Evolutionary conservation across 2,329 filamentous ascomycete species (phyloP), one percentile per base, ranked within the genome.

Genomic region (Tolypocladium cylindrosporum): DNA sequence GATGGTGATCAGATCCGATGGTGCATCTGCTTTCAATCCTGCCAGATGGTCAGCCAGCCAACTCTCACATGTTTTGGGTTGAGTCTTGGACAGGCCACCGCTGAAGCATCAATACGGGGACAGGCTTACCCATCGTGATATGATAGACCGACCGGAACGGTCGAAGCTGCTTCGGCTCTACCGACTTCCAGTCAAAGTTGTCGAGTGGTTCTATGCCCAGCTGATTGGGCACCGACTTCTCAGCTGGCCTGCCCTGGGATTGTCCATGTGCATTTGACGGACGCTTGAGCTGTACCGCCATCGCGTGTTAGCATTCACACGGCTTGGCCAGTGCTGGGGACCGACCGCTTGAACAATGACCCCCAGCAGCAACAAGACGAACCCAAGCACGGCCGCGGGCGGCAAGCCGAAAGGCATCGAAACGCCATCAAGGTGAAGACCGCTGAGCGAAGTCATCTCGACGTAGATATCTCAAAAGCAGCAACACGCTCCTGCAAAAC

Each of bases 101-200:
- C 16, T 19, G 5, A 19, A 9, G 13, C 37, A 24, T 39, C 21
- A 7, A n/a, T 24, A 53, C 40, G 31, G 36, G 34, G 9, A 21
- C 8, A 24, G 21, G 62, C 65, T 39, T 63, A 78, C 79, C 79
- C 79, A 83, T 82, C 0, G 77, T 80, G 59, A 82, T 81, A 62
- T 82, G 70, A 62, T 80, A 83, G 3, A 73, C 73, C 0, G 77
- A 74, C 65, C 80, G 81, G 65, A 80, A 82, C 0, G 78, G 79
- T 2, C 79, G 71, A 41, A 77, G 71, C 42, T 72, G 69, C 3
- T 64, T 60, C 0, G 78, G 77, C 10, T 71, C 66, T 1, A 68
- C 69, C 1, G 64, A 59, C 42, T 70, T 65, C 74, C 77, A 79
- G 60, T 78, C 68, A 58, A 78, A 75, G 5, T 67, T 62, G 4